phyloP scores from a whole-genome alignment of 345 rosid genomes.

The Zanthoxylum bungeanum region DNA sequence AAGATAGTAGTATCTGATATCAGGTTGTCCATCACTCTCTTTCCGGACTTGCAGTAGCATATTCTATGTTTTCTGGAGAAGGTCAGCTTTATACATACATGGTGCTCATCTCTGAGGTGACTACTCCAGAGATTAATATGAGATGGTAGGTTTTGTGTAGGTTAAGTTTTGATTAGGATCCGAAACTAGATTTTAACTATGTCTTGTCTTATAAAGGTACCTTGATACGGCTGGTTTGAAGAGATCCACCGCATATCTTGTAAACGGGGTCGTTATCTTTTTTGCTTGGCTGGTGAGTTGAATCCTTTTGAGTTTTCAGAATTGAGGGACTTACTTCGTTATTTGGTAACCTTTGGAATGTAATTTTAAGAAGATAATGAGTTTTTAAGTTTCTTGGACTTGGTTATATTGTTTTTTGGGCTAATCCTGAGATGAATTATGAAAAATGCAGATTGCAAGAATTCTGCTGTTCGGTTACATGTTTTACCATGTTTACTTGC shows the following conservation, averaged over 20 bases:
- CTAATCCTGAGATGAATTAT: slow-evolving; percentile 14
- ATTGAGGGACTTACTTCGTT: not conserved
- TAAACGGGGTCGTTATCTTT: slow-evolving; percentile 74
- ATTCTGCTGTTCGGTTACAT: slow-evolving; percentile 66
- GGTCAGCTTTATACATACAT: slow-evolving; percentile 80
- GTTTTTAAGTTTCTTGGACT: not conserved
- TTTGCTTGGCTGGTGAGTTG: slow-evolving; percentile 78
- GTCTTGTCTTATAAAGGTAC: slow-evolving; percentile 42
- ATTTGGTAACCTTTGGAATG: not conserved
- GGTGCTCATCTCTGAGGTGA: slow-evolving; percentile 82
- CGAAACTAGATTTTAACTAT: not conserved
- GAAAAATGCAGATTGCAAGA: slow-evolving; percentile 69
- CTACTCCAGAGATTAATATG: slow-evolving; percentile 83
- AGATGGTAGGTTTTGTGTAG: slow-evolving; percentile 60
- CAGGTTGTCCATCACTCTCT: slow-evolving; percentile 80
- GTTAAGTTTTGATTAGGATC: not conserved
- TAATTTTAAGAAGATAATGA: slow-evolving; percentile 2
- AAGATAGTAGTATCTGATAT: slow-evolving; percentile 17
- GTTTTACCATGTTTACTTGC: slow-evolving; percentile 70
- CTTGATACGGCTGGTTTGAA: slow-evolving; percentile 84
- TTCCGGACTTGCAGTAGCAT: slow-evolving; percentile 62
- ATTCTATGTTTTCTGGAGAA: slow-evolving; percentile 72
- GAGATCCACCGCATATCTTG: slow-evolving; percentile 61
- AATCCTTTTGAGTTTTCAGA: slow-evolving; percentile 7
- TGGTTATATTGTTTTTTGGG: not conserved